Evolutionary conservation across 768 basidiomycete species (phyloP).

Genomic region (Suillus plorans): DNA sequence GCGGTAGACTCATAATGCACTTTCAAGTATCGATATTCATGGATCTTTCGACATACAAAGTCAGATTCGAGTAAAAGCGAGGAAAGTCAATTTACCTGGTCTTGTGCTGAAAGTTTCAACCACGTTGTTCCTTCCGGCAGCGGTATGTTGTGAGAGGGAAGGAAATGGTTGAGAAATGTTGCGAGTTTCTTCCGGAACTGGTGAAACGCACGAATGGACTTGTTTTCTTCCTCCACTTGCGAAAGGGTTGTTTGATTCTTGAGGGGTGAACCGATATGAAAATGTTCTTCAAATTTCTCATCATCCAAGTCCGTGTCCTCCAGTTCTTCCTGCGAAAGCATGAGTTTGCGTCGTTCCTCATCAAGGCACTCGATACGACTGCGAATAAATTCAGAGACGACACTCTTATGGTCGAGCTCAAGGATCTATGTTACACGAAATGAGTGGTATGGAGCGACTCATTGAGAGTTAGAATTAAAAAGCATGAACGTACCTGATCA

Average conservation of each 20-base stretch:
- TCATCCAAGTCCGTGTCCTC: background rate
- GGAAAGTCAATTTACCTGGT: background rate
- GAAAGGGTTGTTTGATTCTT: background rate
- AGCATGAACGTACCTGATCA: background rate
- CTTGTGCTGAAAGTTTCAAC: background rate
- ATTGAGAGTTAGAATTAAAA: background rate
- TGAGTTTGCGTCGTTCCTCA: background rate
- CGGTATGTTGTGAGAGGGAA: conserved; percentile 5
- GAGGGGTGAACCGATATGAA: background rate
- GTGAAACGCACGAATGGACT: conserved; percentile 1
- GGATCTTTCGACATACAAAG: background rate
- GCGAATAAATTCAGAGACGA: background rate
- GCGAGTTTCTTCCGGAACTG: conserved; percentile 6
- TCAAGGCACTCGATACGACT: background rate
- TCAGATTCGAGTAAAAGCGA: background rate
- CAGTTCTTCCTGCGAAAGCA: background rate
- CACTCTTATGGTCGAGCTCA: background rate
- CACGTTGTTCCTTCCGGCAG: background rate
- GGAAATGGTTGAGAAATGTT: conserved; percentile 1
- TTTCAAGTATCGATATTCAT: conserved; percentile 4
- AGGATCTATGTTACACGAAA: background rate
- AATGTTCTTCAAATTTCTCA: background rate
- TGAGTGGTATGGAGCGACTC: background rate
- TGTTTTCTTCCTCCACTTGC: conserved; percentile 4
- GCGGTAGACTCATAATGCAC: background rate